phyloP scores from a whole-genome alignment of 148 eudicot genomes.

The Rhododendron mucronatum region DNA sequence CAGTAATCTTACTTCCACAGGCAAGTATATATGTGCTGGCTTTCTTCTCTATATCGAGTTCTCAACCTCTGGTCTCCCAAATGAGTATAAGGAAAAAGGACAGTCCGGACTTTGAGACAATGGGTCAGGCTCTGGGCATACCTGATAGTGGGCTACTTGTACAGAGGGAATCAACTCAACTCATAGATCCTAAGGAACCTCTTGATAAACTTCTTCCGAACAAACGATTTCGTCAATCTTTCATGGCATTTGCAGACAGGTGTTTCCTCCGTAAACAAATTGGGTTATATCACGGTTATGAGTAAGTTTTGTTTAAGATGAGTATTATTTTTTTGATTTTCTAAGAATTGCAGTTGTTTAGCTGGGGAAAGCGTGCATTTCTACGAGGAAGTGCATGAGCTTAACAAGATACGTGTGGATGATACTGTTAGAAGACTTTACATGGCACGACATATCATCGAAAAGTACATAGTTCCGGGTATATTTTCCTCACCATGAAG shows the following conservation, averaged over 20 bases:
- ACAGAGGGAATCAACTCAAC: constrained; percentile 30
- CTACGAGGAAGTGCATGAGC: constrained; percentile 77
- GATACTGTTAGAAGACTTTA: constrained; percentile 76
- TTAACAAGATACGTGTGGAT: constrained; percentile 51
- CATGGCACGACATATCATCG: constrained; percentile 83
- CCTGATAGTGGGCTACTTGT: constrained; percentile 40
- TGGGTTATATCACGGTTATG: background rate
- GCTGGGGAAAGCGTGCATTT: constrained; percentile 93
- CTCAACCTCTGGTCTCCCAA: constrained; percentile 78
- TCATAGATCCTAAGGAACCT: constrained; percentile 51
- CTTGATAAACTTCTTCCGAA: constrained; percentile 75
- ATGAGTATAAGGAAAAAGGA: constrained; percentile 68
- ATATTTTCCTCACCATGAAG: background rate
- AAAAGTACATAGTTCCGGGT: constrained; percentile 76
- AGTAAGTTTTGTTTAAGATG: background rate
- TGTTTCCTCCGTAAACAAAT: constrained; percentile 9
- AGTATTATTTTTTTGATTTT: background rate
- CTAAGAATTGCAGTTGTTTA: constrained; percentile 60
- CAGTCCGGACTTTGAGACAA: constrained; percentile 32
- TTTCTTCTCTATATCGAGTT: constrained; percentile 80
- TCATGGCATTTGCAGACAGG: constrained; percentile 91
- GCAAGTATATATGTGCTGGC: constrained; percentile 64
- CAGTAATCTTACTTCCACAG: constrained; percentile 35
- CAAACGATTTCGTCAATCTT: constrained; percentile 69
- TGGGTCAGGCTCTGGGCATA: constrained; percentile 86